Conservation (phyloP, 805 yeast species). For the Brettanomyces anomalus region DNA sequence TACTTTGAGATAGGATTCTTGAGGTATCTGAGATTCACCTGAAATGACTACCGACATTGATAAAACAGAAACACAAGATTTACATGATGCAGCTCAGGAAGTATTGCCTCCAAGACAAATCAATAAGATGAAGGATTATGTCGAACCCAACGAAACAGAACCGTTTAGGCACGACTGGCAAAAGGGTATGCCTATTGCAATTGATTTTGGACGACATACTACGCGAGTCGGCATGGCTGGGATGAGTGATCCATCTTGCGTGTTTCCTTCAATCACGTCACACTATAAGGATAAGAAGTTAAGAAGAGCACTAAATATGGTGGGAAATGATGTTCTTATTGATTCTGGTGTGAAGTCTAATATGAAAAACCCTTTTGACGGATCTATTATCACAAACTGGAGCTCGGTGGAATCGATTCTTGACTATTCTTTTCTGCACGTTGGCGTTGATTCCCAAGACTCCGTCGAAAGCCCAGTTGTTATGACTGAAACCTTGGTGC, state of each 20-base stretch:
- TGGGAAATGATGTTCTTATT: conserved; percentile 73
- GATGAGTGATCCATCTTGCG: conserved; percentile 39
- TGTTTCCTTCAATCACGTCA: conserved; percentile 62
- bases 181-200: conserved; percentile 64
- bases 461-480: conserved; percentile 70
- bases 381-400: conserved; percentile 84
- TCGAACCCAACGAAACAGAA: conserved; percentile 31
- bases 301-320: conserved; percentile 52
- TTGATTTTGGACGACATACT: conserved; percentile 71
- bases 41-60: no score
- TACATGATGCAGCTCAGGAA: conserved; percentile 5
- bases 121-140: conserved; percentile 33
- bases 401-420: conserved; percentile 74
- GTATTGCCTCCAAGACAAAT: conserved; percentile 34
- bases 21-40: no score
- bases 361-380: conserved; percentile 78
- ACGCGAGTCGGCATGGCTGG: conserved; percentile 54
- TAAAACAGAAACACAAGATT: not conserved
- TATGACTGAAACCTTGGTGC: conserved; percentile 68
- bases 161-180: conserved; percentile 40
- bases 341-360: conserved; percentile 64
- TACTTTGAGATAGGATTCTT: no score
- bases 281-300: conserved; percentile 71
- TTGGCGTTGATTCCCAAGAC: conserved; percentile 51
- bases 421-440: conserved; percentile 75